Percentiles rank a stretch among this genome's conserved stretches.
Conservation (phyloP, 2,329 filamentous ascomycete genomes). For the Trichophyton verrucosum region DNA sequence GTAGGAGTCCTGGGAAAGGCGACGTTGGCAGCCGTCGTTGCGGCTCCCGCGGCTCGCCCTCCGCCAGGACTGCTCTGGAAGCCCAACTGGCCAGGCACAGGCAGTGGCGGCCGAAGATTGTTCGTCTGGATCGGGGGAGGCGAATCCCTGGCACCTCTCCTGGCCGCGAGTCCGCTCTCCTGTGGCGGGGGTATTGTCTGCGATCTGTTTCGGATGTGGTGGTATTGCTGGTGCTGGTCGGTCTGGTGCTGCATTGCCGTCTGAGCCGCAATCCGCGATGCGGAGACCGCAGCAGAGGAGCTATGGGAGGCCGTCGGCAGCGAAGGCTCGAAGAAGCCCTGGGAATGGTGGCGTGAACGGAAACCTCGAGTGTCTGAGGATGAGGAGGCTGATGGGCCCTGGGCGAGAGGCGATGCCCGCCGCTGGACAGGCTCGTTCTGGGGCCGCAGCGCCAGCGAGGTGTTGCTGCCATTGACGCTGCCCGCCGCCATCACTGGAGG, state of each 20-base stretch:
- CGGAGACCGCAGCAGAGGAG: slow-evolving; percentile 34
- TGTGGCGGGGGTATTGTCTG: slow-evolving; percentile 36
- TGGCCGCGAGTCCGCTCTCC: slow-evolving; percentile 22
- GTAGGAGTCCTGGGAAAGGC: slow-evolving; percentile 44
- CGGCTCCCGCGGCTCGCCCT: slow-evolving; percentile 38
- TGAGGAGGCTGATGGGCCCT: slow-evolving; percentile 9
- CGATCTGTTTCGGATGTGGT: slow-evolving; percentile 42
- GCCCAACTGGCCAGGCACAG: slow-evolving; percentile 13
- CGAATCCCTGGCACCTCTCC: slow-evolving; percentile 25
- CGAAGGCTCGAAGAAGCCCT: slow-evolving; percentile 56
- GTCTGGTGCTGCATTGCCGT: slow-evolving; percentile 48
- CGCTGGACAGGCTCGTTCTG: slow-evolving; percentile 24
- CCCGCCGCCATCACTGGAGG: slow-evolving; percentile 18
- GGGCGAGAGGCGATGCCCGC: slow-evolving; percentile 28
- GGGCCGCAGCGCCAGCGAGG: slow-evolving; percentile 28
- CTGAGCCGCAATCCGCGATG: slow-evolving; percentile 54
- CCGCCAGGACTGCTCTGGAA: slow-evolving; percentile 43
- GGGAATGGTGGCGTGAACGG: slow-evolving; percentile 43
- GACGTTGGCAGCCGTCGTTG: slow-evolving; percentile 50
- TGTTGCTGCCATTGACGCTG: slow-evolving; percentile 23
- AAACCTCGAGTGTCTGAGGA: slow-evolving; percentile 28
- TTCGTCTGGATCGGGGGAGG: slow-evolving; percentile 21
- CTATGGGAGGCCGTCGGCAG: slow-evolving; percentile 41
- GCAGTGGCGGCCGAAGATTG: slow-evolving; percentile 13
- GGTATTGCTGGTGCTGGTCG: slow-evolving; percentile 9